phyloP scores from a whole-genome alignment of 805 yeast species.

The Lachancea lanzarotensis region DNA sequence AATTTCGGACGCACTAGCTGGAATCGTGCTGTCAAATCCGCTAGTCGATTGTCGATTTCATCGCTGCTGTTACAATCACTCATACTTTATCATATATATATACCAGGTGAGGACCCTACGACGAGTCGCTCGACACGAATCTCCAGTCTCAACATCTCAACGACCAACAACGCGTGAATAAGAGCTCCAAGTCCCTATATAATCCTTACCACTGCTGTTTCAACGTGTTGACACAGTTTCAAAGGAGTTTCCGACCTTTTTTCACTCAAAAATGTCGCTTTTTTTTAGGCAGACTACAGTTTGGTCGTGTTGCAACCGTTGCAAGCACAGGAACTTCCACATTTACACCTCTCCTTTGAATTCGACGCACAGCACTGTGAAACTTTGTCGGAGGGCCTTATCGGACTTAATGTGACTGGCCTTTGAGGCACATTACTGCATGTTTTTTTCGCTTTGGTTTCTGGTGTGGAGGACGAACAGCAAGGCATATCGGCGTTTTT shows the following conservation, averaged over 20 bases:
- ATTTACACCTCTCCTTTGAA: slow-evolving; percentile 12
- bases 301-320: slow-evolving; percentile 16
- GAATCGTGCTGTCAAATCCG: too few relatives aligned
- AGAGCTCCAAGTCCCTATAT: too few relatives aligned
- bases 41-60: too few relatives aligned
- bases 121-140: too few relatives aligned
- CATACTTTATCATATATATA: too few relatives aligned
- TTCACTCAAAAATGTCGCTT: background rate
- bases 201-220: too few relatives aligned
- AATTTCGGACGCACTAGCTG: too few relatives aligned
- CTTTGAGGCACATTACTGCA: background rate
- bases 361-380: background rate
- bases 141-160: too few relatives aligned
- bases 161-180: too few relatives aligned
- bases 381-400: background rate
- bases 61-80: too few relatives aligned
- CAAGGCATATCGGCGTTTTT: background rate
- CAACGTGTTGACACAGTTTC: too few relatives aligned
- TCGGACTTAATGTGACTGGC: background rate
- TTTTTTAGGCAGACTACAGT: slow-evolving; percentile 1
- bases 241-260: background rate
- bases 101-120: too few relatives aligned
- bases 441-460: background rate
- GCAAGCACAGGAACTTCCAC: slow-evolving; percentile 17
- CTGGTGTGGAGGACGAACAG: background rate